phyloP scores from a whole-genome alignment of 345 rosid genomes.

The Turnera subulata region DNA sequence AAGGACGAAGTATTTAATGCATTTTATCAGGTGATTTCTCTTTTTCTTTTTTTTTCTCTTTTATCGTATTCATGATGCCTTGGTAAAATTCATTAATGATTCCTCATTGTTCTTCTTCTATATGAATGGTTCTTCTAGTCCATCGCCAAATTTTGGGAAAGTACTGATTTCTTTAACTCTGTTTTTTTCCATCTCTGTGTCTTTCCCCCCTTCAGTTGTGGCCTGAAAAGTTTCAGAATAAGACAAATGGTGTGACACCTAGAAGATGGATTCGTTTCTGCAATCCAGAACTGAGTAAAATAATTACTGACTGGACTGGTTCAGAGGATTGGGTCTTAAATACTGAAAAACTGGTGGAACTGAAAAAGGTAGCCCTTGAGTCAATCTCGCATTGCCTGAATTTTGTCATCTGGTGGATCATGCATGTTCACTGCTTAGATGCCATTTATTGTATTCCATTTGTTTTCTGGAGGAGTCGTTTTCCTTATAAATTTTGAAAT shows the following conservation, averaged over 20 bases:
- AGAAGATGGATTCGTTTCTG: conserved; percentile 78
- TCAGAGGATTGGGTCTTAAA: conserved; percentile 70
- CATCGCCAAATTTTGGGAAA: neutral
- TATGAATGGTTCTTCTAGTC: neutral
- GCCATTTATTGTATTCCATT: neutral
- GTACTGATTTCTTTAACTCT: neutral
- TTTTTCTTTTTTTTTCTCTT: neutral
- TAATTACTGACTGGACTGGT: conserved; percentile 62
- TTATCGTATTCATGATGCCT: neutral
- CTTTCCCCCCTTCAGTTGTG: conserved; percentile 45
- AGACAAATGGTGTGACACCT: conserved; percentile 82
- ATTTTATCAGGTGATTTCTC: conserved; percentile 42
- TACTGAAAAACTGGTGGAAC: conserved; percentile 56
- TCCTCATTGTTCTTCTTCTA: neutral
- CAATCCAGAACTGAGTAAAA: conserved; percentile 61
- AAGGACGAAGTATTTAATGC: conserved; percentile 64
- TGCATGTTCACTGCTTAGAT: conserved; percentile 1
- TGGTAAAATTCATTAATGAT: neutral
- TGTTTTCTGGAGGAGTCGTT: neutral
- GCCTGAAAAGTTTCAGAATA: conserved; percentile 73
- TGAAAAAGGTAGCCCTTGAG: conserved; percentile 44
- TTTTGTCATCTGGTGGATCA: conserved; percentile 3
- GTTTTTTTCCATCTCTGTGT: conserved; percentile 13
- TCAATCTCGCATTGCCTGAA: conserved; percentile 1
- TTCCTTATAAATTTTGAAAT: neutral